Base-by-base conservation (phyloP, 495 filamentous ascomycete genomes). In the Podospora pseudocomata region DNA sequence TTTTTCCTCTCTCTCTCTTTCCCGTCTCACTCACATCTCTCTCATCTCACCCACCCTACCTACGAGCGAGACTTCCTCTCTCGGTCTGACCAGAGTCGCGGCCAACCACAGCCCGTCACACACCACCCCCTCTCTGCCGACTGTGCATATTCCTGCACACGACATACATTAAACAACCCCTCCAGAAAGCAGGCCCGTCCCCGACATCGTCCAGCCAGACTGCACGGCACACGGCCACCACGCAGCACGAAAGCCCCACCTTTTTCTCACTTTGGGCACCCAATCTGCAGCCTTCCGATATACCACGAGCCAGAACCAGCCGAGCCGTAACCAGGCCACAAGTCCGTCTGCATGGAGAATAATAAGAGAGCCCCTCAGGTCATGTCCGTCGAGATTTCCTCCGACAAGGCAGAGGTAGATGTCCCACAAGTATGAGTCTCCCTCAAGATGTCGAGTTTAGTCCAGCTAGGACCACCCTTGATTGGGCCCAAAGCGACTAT, bases 331-430 rank as follows among this genome's bases (percentile, higher is more conserved):
- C 23, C 30, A 32, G 30, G 56, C 68, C 16, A 54, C 65, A n/a
- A 53, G 61, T 65, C 68, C 65, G 30, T 71, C 75, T 76, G 76
- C 75, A 78, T 78, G 79, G 79, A 78, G 76, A 74, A 79, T 77
- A 78, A 76, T 75, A 80, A 79, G 78, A 79, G 66, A 68, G 70
- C 67, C 72, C 76, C 77, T 70, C 72, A 79, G 73, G 77, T 73
- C 77, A 67, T 76, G 56, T 66, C 75, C 55, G 75, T 77, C 74
- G 76, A 77, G 73, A 68, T 76, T 66, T 73, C 74, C 73, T 76
- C 77, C 68, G 70, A 73, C 74, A 72, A 75, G 75, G 72, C 73
- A 70, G 70, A 77, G 70, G 72, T 71, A 64, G 72, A 70, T 71
- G 71, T 68, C 73, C 72, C 73, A 72, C 74, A 77, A 76, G 75